phyloP scores from a whole-genome alignment of 495 filamentous ascomycete genomes.

The Hypoxylon intermedium region DNA sequence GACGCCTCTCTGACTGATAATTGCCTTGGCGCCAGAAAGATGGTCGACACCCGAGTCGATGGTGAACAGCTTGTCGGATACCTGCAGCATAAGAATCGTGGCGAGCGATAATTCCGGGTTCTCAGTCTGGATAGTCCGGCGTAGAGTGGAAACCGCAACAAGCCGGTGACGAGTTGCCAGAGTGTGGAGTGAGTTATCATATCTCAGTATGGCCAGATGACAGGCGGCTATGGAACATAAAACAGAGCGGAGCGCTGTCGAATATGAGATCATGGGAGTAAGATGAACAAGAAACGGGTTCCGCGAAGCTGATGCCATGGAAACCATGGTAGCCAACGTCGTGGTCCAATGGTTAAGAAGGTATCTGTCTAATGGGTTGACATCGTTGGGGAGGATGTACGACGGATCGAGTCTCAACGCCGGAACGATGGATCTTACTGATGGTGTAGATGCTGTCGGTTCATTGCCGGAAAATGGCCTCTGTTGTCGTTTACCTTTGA shows the following conservation, averaged over 20 bases:
- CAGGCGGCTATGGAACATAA: constrained; percentile 41
- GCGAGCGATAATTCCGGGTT: constrained; percentile 39
- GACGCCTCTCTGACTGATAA: constrained; percentile 27
- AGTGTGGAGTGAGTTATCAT: constrained; percentile 33
- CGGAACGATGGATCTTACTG: neutral
- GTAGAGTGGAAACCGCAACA: constrained; percentile 29
- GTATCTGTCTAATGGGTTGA: constrained; percentile 22
- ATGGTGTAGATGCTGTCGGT: neutral
- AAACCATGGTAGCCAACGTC: constrained; percentile 36
- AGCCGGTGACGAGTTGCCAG: constrained; percentile 35
- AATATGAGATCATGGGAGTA: constrained; percentile 40
- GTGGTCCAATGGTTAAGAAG: constrained; percentile 44
- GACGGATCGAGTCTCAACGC: constrained; percentile 13
- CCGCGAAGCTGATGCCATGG: constrained; percentile 30
- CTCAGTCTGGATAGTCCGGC: constrained; percentile 32
- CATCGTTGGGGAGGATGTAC: constrained; percentile 24
- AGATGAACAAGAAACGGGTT: constrained; percentile 41
- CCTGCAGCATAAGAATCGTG: constrained; percentile 39
- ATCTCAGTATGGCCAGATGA: constrained; percentile 36
- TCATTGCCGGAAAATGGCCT: neutral
- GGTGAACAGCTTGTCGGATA: constrained; percentile 40
- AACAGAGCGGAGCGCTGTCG: constrained; percentile 34
- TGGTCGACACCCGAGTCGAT: constrained; percentile 41
- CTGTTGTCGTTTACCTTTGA: constrained; percentile 16
- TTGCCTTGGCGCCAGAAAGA: constrained; percentile 38